Base-by-base conservation (phyloP, 2,329 filamentous ascomycete genomes). In the Aureobasidium melanogenum region DNA sequence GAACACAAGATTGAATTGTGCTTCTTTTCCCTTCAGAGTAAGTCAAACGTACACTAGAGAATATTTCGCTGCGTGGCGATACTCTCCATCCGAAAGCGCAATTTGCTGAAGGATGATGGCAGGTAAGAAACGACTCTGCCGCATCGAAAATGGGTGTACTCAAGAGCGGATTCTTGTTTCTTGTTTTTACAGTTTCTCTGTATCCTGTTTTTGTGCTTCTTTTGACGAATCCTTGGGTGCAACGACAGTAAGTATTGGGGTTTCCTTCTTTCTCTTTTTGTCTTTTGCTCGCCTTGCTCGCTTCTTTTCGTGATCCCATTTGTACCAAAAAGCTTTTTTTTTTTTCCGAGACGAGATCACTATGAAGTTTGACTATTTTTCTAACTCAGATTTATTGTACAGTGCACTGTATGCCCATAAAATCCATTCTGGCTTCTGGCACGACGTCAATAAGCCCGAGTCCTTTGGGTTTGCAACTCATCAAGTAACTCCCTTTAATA, bases 361-460 rank as follows among this genome's bases (percentile, higher is more conserved):
- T n/a, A n/a, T n/a, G n/a, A 1, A 2, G 32, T 34, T 8, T 15
- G 12, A 24, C 43, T n/a, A 22, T 44, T 52, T 52, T 36, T 55
- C 58, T 63, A 30, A 62, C 12, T 51, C 48, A 5, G 3, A 8
- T 9, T 9, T 6, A 43, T 24, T 39, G 4, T 5, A 54, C 67
- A 95, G 91, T 70, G 86, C 88, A 26, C 73, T 97, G 6, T 99
- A 97, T 72, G 86, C 88, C 30, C 88, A 97, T 74, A 88, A 88
- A 64, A 72, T 96, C 66, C 87, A 87, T 86, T 2, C 79, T 83
- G 3, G 84, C 82, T 71, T 91, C 84, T 91, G 85, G 82, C 80
- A 87, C 66, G 84, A 95, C 70, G 73, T 92, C 46, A 84, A 91
- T 64, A 80, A 85, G 63, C 89, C 91, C 0, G 88, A 96, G 71